Base-by-base conservation (phyloP, 106 monocot genomes). In the Agapanthus africanus region DNA sequence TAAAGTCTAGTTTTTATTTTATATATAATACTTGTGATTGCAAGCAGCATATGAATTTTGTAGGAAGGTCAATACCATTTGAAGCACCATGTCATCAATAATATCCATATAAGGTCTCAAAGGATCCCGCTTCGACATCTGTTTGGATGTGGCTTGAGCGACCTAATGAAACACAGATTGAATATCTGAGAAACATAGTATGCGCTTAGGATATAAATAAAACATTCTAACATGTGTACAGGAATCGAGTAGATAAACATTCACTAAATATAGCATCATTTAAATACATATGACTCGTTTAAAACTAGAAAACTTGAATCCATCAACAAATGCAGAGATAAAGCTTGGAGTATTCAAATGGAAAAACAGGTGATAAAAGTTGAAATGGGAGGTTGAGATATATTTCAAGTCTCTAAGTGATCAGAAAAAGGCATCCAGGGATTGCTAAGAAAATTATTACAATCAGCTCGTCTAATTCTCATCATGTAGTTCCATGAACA, bases 111-210 rank as follows among this genome's bases (percentile, higher is more conserved):
- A 91, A 40, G 91, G 86, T 52, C 88, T 91, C 68, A 97, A 71
- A 71, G 88, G 82, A 65, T 97, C 95, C 10, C 95, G 83, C 72
- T 97, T 97, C 32, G 95, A 91, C 88, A 97, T 97, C 78, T 97
- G 95, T 66, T 88, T 97, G 16, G 91, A 97, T 16, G 95, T 97
- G 30, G 95, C 95, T 81, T 97, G 95, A 56, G 95, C 84, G 71
- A 97, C 91, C 95, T 95, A 73, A 70, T 0, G 46, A 76, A 71
- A 40, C 33, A 71, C 11, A 73, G 14, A 44, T 44, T 0, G 1
- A 59, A 60, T n/a, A 37, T 27, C 11, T 68, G 40, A 46, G 13
- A 22, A 35, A 70, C 66, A 44, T 3, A 66, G 28, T 44, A 66
- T 66, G 66, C 19, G n/a, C 36, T 61, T 35, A 61, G 19, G n/a